These are phyloP conservation scores for Hypoxylon sp. DNA, from an alignment of 2,329 filamentous ascomycete species.

Conservation along the genomic window DNA sequence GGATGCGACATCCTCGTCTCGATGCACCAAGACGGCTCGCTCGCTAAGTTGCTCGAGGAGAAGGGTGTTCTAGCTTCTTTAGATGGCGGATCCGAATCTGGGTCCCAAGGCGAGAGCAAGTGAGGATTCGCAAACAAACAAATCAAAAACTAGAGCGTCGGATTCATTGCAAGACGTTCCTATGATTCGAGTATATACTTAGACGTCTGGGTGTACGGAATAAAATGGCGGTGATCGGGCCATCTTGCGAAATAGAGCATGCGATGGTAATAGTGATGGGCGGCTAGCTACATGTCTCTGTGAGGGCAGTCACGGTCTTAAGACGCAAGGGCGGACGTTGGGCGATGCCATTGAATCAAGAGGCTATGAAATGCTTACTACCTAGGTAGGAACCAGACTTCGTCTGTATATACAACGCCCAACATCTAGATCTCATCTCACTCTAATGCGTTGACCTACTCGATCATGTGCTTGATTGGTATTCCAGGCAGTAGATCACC, in stretches of 20 bases:
- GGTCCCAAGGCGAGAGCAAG: conserved; percentile 54
- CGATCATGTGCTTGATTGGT: neutral
- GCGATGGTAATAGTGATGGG: neutral
- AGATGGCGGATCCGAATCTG: conserved; percentile 57
- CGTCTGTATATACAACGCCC: neutral
- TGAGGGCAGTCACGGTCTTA: neutral
- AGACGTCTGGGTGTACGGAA: conserved; percentile 29
- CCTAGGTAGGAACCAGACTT: neutral
- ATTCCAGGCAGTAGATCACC: neutral
- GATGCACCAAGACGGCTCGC: conserved; percentile 96
- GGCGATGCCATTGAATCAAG: neutral
- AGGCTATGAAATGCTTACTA: neutral
- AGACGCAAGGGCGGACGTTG: neutral
- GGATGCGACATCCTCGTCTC: conserved; percentile 97
- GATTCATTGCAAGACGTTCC: neutral
- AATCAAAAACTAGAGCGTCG: neutral
- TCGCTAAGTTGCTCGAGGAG: conserved; percentile 91
- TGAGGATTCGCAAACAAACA: conserved; percentile 37
- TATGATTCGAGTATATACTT: conserved; percentile 41
- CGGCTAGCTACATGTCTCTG: neutral
- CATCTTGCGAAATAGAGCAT: neutral
- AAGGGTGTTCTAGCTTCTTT: conserved; percentile 84
- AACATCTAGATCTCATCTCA: neutral
- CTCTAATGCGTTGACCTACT: neutral
- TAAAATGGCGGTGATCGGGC: conserved; percentile 1